Percentiles rank a stretch among this genome's conserved stretches.
Conservation (phyloP, 192 early-diverging fungal species). For the Thamnidium elegans region DNA sequence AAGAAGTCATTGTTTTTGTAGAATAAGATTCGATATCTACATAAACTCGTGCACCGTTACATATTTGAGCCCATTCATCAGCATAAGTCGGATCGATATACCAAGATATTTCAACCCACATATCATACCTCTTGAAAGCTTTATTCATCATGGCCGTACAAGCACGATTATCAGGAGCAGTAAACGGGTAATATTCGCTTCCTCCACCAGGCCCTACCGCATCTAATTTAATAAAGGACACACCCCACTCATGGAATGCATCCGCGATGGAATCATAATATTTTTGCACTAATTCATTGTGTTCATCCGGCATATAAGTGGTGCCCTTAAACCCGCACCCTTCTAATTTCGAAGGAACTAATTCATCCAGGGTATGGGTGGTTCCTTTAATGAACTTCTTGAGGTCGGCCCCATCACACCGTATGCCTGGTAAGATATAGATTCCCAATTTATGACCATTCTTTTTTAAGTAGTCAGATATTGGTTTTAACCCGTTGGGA, state of each 20-base stretch:
- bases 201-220: slow-evolving; percentile 36
- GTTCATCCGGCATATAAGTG: slow-evolving; percentile 26
- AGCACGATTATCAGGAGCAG: slow-evolving; percentile 28
- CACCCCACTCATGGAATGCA: slow-evolving; percentile 28
- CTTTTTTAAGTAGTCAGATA: slow-evolving; percentile 20
- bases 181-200: slow-evolving; percentile 20
- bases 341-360: slow-evolving; percentile 3
- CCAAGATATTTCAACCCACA: slow-evolving; percentile 38
- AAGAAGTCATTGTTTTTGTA: slow-evolving; percentile 26
- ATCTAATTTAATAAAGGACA: slow-evolving; percentile 32
- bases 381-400: slow-evolving; percentile 21
- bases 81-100: slow-evolving; percentile 28
- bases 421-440: slow-evolving; percentile 34
- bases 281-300: slow-evolving; percentile 4
- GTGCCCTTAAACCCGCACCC: slow-evolving; percentile 33
- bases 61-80: slow-evolving; percentile 24
- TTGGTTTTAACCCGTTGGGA: slow-evolving; percentile 21
- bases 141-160: slow-evolving; percentile 17
- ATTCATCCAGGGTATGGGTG: neutral
- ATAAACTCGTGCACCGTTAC: slow-evolving; percentile 30
- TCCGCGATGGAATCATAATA: slow-evolving; percentile 35
- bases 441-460: slow-evolving; percentile 35
- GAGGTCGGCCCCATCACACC: slow-evolving; percentile 17
- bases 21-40: slow-evolving; percentile 40
- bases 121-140: slow-evolving; percentile 22